Conservation (phyloP, 2,329 filamentous ascomycete genomes). For the Chaetomium globosum region DNA sequence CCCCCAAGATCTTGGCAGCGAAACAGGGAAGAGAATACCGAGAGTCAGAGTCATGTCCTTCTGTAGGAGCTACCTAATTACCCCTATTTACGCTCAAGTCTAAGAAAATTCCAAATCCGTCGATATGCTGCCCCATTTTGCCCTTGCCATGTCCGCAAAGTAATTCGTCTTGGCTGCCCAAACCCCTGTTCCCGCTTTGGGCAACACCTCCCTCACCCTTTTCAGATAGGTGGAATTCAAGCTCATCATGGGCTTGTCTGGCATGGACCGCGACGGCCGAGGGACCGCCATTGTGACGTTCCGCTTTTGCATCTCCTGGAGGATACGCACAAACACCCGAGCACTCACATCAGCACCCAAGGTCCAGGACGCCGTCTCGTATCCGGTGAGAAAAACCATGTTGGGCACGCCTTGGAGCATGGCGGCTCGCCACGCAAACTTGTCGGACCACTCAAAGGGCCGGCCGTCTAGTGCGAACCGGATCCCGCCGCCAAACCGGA, state of each 20-base stretch:
- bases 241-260: conserved; percentile 18
- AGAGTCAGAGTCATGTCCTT: neutral
- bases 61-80: neutral
- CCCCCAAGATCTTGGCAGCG: neutral
- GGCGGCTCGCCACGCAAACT: conserved; percentile 59
- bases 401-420: conserved; percentile 69
- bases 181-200: conserved; percentile 19
- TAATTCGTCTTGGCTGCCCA: conserved; percentile 23
- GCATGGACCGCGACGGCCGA: conserved; percentile 15
- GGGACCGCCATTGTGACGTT: conserved; percentile 10
- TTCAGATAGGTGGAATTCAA: conserved; percentile 19
- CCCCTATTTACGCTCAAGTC: neutral
- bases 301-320: neutral
- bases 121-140: conserved; percentile 12
- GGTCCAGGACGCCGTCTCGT: conserved; percentile 39
- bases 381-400: conserved; percentile 60
- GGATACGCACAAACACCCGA: conserved; percentile 16
- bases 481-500: conserved; percentile 58
- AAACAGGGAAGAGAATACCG: neutral
- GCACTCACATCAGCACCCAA: conserved; percentile 18
- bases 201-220: conserved; percentile 12
- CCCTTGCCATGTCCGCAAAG: conserved; percentile 22
- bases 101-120: conserved; percentile 15
- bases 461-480: conserved; percentile 55
- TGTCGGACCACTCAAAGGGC: conserved; percentile 47